Evolutionary conservation across 441 rosid species (phyloP).

Genomic region (Brassica balearica): DNA sequence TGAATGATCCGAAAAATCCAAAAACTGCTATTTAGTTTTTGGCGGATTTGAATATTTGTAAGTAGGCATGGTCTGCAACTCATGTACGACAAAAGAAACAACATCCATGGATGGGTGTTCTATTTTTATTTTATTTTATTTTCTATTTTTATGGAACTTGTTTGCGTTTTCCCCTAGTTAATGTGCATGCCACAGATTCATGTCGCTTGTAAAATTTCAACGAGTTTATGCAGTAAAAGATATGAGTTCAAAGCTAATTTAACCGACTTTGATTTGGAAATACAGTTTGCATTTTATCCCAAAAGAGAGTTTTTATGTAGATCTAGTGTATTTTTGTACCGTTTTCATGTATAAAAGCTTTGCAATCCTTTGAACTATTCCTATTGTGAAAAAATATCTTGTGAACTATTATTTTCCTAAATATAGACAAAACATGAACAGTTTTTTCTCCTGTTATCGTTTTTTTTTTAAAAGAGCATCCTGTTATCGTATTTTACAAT

Average conservation of each 20-base stretch:
- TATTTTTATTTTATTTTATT: neutral
- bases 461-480: neutral
- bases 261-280: neutral
- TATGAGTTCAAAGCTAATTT: neutral
- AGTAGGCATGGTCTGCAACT: constrained; percentile 21
- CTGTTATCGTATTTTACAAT: neutral
- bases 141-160: neutral
- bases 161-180: neutral
- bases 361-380: constrained; percentile 5
- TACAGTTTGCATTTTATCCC: neutral
- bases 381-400: neutral
- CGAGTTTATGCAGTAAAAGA: constrained; percentile 4
- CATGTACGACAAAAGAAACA: constrained; percentile 15
- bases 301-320: neutral
- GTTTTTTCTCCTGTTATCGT: neutral
- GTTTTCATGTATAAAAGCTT: neutral
- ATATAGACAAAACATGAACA: constrained; percentile 29
- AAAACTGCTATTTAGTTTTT: constrained; percentile 28
- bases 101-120: neutral
- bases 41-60: neutral
- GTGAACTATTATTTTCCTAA: constrained; percentile 24
- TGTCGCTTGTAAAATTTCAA: constrained; percentile 3
- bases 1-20: constrained; percentile 36
- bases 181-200: constrained; percentile 1
- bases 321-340: neutral